Evolutionary conservation across 1,284 basidiomycete species (phyloP), one percentile per base, ranked within the genome.

Genomic region (Mixia osmundae): DNA sequence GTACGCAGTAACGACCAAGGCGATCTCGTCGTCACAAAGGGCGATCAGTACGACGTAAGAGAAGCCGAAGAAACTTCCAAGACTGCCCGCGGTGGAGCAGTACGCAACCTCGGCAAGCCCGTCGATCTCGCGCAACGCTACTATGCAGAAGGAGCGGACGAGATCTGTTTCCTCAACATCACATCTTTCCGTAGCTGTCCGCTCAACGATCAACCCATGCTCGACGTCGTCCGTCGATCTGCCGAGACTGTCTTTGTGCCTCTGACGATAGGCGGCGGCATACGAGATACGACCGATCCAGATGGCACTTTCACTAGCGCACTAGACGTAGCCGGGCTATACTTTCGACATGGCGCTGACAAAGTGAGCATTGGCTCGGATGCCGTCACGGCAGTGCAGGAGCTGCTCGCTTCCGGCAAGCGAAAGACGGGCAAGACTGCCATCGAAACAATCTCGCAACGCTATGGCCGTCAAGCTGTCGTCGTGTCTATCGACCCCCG

Each of bases 21-120:
- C 30, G 91, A 99, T 56, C 71, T 99, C 35, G 87, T 99, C 39
- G 91, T 99, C 2, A 99, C 91, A 33, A 99, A 99, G 61, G 91
- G 91, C 38, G 91, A 99, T 58, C 87, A 91, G 54, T 99, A 99
- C 61, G 83, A 95, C 53, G 89, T 95, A 11, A 77, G 89, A 39
- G 89, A 95, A 57, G 50, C 52, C 34, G 45, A 45, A 14, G 37
- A 43, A 7, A 14, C 39, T 11, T 38, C 45, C 3, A 32, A 36
- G 23, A 33, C 42, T 2, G 25, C 42, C 8, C 29, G 37, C 10
- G 38, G 43, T 4, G 47, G 46, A 19, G 45, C 47, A 28, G 91
- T 99, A 5, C 76, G 91, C 44, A 97, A 99, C 57, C 73, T 99
- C 41, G 91, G 91, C 41, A 95, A 94, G 60, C 91, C 91, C 3